A percentile compares a stretch with the other conserved stretches of the same genome.
These are phyloP conservation scores for Colletotrichum theobromicola DNA, from an alignment of 2,329 filamentous ascomycete species.

Conservation along the genomic window DNA sequence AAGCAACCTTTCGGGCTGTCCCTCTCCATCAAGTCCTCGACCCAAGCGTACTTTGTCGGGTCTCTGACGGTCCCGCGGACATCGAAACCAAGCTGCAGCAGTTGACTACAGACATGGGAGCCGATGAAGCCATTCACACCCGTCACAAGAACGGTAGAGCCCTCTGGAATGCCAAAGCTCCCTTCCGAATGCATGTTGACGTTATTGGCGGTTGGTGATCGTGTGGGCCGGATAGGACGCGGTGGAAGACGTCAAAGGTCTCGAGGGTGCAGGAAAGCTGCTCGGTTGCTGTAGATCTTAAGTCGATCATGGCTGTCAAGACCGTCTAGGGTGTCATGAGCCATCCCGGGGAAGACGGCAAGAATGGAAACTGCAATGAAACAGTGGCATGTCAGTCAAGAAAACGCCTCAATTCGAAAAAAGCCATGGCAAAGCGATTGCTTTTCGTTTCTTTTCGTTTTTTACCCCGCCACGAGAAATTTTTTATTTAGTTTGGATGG, in stretches of 20 bases:
- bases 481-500: neutral
- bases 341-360: neutral
- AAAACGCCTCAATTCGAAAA: neutral
- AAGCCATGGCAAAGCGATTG: neutral
- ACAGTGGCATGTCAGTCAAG: neutral
- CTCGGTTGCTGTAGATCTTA: constrained; percentile 6
- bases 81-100: constrained; percentile 38
- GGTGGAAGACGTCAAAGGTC: neutral
- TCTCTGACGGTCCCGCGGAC: constrained; percentile 45
- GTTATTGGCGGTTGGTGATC: neutral
- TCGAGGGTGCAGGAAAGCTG: neutral
- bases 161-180: constrained; percentile 2
- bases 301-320: constrained; percentile 4
- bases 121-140: constrained; percentile 49
- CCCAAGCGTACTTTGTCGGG: constrained; percentile 31
- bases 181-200: constrained; percentile 7
- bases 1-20: constrained; percentile 37
- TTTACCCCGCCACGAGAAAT: constrained; percentile 1
- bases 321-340: neutral
- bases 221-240: neutral
- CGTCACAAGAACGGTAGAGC: constrained; percentile 38
- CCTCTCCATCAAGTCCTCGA: constrained; percentile 29
- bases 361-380: neutral
- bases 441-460: neutral
- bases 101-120: constrained; percentile 39